Percentiles rank a stretch among this genome's conserved stretches.
Conservation (phyloP, 768 basidiomycete genomes). For the Panellus pusillus region DNA sequence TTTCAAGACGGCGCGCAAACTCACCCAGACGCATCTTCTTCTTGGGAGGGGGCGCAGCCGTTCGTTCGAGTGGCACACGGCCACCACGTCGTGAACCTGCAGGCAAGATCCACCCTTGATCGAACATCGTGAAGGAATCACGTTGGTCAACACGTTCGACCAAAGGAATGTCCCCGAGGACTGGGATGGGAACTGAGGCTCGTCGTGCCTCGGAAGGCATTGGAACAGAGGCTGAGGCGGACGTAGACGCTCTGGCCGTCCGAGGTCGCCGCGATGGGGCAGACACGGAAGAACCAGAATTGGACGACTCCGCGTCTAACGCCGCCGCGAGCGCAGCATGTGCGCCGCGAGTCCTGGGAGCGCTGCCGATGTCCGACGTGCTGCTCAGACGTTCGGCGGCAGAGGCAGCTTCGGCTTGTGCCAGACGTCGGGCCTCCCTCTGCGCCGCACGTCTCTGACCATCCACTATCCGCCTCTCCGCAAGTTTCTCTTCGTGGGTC, state of each 20-base stretch:
- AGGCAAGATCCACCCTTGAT: constrained; percentile 86
- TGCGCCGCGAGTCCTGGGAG: constrained; percentile 51
- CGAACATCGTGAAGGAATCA: constrained; percentile 78
- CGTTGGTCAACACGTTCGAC: constrained; percentile 72
- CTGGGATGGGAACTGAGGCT: constrained; percentile 14
- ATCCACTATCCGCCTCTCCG: background rate
- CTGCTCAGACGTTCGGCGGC: constrained; percentile 17
- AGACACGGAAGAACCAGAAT: constrained; percentile 3
- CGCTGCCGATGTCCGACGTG: constrained; percentile 43
- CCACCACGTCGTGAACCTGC: constrained; percentile 68
- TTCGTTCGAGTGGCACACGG: constrained; percentile 46
- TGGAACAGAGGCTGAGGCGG: background rate
- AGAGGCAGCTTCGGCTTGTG: no score
- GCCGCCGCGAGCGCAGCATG: constrained; percentile 44
- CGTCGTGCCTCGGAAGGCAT: background rate
- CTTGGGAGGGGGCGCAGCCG: constrained; percentile 50
- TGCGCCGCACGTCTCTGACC: background rate
- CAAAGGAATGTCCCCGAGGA: constrained; percentile 48
- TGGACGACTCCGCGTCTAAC: constrained; percentile 17
- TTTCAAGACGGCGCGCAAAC: constrained; percentile 5
- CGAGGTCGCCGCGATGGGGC: constrained; percentile 4
- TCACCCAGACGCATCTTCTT: constrained; percentile 53
- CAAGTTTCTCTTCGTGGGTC: background rate
- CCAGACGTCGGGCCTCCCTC: background rate
- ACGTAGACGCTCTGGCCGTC: background rate